A percentile compares a stretch with the other conserved stretches of the same genome.
Conservation (phyloP, 176 grass and related monocot genomes). For the Zoysia pacifica region DNA sequence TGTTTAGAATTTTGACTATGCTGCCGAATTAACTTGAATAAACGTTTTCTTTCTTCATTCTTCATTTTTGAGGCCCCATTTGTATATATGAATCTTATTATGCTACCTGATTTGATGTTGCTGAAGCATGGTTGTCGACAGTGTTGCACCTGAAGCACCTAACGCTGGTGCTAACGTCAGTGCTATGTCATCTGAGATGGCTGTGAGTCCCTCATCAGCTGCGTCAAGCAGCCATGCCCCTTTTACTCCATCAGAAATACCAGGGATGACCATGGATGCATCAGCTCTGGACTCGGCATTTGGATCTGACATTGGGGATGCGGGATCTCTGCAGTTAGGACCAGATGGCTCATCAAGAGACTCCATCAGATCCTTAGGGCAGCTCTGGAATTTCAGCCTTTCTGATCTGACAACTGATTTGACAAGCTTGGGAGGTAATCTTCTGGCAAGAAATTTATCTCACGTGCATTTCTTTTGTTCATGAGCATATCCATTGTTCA, state of each 20-base stretch:
- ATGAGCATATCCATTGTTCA: background rate
- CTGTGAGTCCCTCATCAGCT: constrained; percentile 80
- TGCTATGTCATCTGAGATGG: constrained; percentile 88
- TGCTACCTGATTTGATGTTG: constrained; percentile 27
- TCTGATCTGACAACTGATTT: constrained; percentile 94
- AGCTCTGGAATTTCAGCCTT: constrained; percentile 98
- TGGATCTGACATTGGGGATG: constrained; percentile 60
- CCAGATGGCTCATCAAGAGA: constrained; percentile 80
- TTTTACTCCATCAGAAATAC: constrained; percentile 83
- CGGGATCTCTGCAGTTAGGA: constrained; percentile 70
- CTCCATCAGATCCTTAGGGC: constrained; percentile 76
- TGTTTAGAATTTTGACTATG: background rate
- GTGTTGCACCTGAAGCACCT: constrained; percentile 48
- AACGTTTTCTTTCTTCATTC: background rate
- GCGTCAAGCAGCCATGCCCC: constrained; percentile 92
- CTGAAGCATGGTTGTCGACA: constrained; percentile 75
- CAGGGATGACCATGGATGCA: constrained; percentile 79
- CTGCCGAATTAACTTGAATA: constrained; percentile 2
- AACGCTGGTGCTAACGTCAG: constrained; percentile 48
- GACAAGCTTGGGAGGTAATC: constrained; percentile 86
- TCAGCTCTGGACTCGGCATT: constrained; percentile 78
- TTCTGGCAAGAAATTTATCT: constrained; percentile 8
- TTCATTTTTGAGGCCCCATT: background rate
- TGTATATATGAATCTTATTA: background rate
- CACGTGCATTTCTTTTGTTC: constrained; percentile 14